Base-by-base conservation (phyloP, 176 grass and related monocot genomes). In the Cenchrus purpureus region DNA sequence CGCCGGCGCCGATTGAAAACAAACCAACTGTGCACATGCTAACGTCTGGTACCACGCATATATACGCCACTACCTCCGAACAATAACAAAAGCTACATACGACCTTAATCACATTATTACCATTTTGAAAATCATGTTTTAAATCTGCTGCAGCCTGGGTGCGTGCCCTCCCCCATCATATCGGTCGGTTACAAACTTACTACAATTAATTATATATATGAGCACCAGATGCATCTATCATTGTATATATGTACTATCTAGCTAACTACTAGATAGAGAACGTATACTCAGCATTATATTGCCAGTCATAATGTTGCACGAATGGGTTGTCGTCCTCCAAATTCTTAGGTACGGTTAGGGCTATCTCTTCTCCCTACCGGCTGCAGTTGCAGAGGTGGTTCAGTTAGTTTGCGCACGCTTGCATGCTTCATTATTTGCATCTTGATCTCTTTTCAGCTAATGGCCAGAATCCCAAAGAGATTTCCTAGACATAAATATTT, bases 371-470 rank as follows among this genome's bases (percentile, higher is more conserved):
- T 72, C 43, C 31, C 42, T 20, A 22, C 55, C 8, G 0, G 68
- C 12, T 71, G 1, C 55, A 22, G 67, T 16, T 78, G 65, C 17
- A 71, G 76, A 51, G 28, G 55, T 63, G 28, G 66, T 64, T 73
- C 8, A 44, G 76, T 62, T 40, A 37, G 66, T 51, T 86, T 80
- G 34, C 63, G 77, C 85, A 86, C 84, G 84, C 68, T 43, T 79
- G 64, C 50, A 14, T 50, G 19, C 6, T 32, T 16, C 37, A 51
- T 63, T 75, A 50, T 67, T 53, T 52, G 46, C 12, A 15, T 74
- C 49, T 19, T 49, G 8, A 51, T 63, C 15, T 13, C 12, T 50
- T 42, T 53, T 63, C 16, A 52, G 29, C 55, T 44, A 63, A 7
- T 29, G 8, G 7, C 44, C 44, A 9, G 65, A 78, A 79, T 28